Percentiles rank a stretch among this genome's conserved stretches.
Conservation (phyloP, 2,329 filamentous ascomycete species). For the Ceratocystis colombiana region DNA sequence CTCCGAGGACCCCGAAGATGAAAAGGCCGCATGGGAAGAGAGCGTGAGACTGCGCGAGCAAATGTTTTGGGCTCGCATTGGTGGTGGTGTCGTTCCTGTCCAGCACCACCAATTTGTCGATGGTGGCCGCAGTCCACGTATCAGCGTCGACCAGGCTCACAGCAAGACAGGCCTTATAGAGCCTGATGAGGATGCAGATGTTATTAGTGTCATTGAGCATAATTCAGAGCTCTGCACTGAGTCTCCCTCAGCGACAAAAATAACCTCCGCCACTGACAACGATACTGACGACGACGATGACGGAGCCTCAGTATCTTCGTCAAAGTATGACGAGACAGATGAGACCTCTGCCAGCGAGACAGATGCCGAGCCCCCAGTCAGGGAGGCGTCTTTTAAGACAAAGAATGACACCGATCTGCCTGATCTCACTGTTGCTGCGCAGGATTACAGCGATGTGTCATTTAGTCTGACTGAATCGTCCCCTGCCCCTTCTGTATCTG, state of each 20-base stretch:
- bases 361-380: conserved; percentile 20
- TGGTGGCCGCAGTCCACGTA: conserved; percentile 30
- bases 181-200: conserved; percentile 12
- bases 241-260: background rate
- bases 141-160: conserved; percentile 29
- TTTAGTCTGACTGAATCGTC: conserved; percentile 21
- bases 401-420: conserved; percentile 16
- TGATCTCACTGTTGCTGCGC: conserved; percentile 4
- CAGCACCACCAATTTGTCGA: conserved; percentile 15
- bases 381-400: background rate
- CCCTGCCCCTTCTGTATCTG: conserved; percentile 10
- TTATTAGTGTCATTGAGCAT: conserved; percentile 11
- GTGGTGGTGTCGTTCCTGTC: conserved; percentile 76
- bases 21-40: conserved; percentile 89
- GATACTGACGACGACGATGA: conserved; percentile 9
- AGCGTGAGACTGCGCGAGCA: conserved; percentile 78
- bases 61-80: conserved; percentile 94
- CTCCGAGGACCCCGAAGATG: conserved; percentile 69
- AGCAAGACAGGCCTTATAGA: background rate
- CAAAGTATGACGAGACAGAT: conserved; percentile 19
- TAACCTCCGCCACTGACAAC: background rate
- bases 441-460: conserved; percentile 23
- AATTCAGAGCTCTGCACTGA: background rate
- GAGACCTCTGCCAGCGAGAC: conserved; percentile 17
- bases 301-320: conserved; percentile 10